Evolutionary conservation across 257 asterid species (phyloP), one percentile per base, ranked within the genome.

Genomic region (Ehretia macrophylla): DNA sequence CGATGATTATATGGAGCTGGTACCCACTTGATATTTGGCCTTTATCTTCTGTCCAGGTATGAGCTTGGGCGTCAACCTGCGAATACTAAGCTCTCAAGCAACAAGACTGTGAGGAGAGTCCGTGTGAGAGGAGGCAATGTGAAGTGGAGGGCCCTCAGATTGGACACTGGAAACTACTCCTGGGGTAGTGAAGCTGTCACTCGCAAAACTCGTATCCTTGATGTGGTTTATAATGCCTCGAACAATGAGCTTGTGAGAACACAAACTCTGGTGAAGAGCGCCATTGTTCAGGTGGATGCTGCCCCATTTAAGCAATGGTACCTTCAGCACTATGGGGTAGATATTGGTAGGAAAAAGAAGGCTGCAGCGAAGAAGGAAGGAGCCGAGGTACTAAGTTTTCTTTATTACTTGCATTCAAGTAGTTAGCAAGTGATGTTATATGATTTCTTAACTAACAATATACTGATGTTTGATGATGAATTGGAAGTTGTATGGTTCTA

Each of bases 41-140:
- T 32, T 20, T 48, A 22, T 12, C 14, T 60, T 39, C 13, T 45
- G 8, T 56, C 11, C 17, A 83, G 95, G 89, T 87, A 88, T 54
- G 96, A 85, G 83, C 95, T 85, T 14, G 96, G 96, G 14, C 81
- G 95, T 50, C 96, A 87, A 39, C 89, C 96, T 8, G 94, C 89
- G 12, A 87, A 78, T 64, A 87, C 94, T 0, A 87, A 87, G 77
- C 45, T 87, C 62, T 81, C 96, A 4, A 42, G 86, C 72, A 82
- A 81, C 85, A 87, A 87, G 79, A 83, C 87, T 0, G 90, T 87
- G 19, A 71, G 92, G 0, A 66, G 92, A 64, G 78, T 84, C n/a
- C 72, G 90, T 60, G 90, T 83, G 42, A 78, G 87, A 4, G 90
- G 90, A 45, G 90, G 90, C n/a, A 83, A 83, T 64, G 90, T 83